These are phyloP conservation scores for Lentinus tigrinus DNA, from an alignment of 768 basidiomycete genomes.

Conservation along the genomic window DNA sequence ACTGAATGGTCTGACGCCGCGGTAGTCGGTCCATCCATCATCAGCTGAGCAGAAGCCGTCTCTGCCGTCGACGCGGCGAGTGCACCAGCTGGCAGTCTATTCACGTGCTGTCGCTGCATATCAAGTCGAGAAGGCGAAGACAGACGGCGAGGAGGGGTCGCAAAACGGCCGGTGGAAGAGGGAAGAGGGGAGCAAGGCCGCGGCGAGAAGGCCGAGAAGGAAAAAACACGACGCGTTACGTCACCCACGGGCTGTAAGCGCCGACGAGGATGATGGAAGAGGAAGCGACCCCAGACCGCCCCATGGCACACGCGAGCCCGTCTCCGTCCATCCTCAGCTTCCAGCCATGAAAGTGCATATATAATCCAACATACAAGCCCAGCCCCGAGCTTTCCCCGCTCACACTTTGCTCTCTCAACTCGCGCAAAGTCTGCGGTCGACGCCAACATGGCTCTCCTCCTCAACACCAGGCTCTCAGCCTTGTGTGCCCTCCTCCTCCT, in stretches of 20 bases:
- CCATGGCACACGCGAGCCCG: too few relatives aligned
- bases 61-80: not conserved
- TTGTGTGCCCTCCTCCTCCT: slow-evolving; percentile 20
- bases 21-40: not conserved
- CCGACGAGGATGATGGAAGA: not conserved
- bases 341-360: not conserved
- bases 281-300: too few relatives aligned
- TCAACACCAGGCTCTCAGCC: slow-evolving; percentile 13
- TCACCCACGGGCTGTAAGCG: slow-evolving; percentile 1
- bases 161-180: not conserved
- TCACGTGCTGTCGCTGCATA: too few relatives aligned
- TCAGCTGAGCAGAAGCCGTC: slow-evolving; percentile 1
- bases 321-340: not conserved
- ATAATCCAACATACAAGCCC: not conserved
- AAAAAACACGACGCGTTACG: slow-evolving; percentile 7
- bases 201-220: not conserved
- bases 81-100: too few relatives aligned
- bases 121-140: too few relatives aligned
- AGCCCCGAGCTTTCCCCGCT: not conserved
- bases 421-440: slow-evolving; percentile 1
- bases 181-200: not conserved
- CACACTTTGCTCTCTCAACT: not conserved
- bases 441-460: slow-evolving; percentile 13
- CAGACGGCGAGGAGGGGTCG: not conserved
- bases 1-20: too few relatives aligned